Evolutionary conservation across 495 filamentous ascomycete genomes (phyloP), one percentile per base, ranked within the genome.

Genomic region (Penicillium soppii): DNA sequence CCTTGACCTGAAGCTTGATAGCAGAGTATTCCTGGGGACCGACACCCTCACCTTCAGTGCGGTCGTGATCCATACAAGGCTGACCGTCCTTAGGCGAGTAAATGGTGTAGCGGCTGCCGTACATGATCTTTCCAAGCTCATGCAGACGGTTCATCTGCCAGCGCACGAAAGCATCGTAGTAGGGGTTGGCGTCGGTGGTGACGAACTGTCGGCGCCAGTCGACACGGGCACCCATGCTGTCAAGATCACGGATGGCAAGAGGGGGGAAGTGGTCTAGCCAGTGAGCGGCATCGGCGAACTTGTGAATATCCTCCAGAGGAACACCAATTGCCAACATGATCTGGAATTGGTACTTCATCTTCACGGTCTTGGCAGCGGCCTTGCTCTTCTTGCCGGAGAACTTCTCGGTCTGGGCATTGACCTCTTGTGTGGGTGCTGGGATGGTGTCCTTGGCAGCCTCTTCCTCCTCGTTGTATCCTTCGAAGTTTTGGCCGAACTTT

Each of bases 11-110:
- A 38, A 96, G 76, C 72, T 96, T 97, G 65, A 98, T 71, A 17
- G 87, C 91, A 10, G 90, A 91, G 69, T 98, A 98, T 62, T 97
- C 89, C 64, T 97, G 92, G 13, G 89, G 88, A 29, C 82, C 84
- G 42, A 97, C 82, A 44, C 90, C 94, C 74, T 98, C 94, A 53
- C 94, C 94, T 51, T 90, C 84, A 45, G 85, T 88, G 54, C 94
- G 80, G 70, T 98, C 94, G 71, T 98, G 94, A 69, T 97, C 94
- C 86, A 97, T 90, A 74, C 94, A 98, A 12, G 94, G 89, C 65
- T 97, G 94, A 42, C 92, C 92, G 63, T 97, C 94, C 72, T 96
- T 97, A 50, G 94, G 92, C 13, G 86, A 90, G 77, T 97, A 97
- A 54, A 98, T 84, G 2, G 92, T 97, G 65, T 96, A 96, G 32